These are phyloP conservation scores for Candida lessepsii DNA, from an alignment of 805 yeast species.

Conservation along the genomic window DNA sequence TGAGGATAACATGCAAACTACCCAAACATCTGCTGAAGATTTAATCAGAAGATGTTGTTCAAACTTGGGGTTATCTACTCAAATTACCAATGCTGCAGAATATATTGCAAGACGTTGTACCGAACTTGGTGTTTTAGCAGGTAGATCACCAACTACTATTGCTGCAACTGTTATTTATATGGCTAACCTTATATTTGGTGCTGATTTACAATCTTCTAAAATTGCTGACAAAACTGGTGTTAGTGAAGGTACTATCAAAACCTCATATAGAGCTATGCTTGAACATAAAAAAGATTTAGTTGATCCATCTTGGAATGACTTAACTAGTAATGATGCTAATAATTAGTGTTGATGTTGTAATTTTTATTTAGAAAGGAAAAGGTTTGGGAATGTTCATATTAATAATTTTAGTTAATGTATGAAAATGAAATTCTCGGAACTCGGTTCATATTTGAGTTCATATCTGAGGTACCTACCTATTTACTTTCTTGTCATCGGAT, in stretches of 20 bases:
- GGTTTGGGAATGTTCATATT: background rate
- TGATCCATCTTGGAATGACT: slow-evolving; percentile 66
- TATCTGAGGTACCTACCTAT: no score
- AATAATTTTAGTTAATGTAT: no score
- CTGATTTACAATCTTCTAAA: slow-evolving; percentile 69
- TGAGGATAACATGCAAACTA: slow-evolving; percentile 58
- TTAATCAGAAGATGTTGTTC: slow-evolving; percentile 95
- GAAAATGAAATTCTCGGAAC: no score
- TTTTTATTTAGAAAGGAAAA: background rate
- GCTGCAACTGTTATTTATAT: slow-evolving; percentile 97
- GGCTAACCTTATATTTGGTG: slow-evolving; percentile 86
- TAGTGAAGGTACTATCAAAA: slow-evolving; percentile 94
- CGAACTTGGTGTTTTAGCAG: slow-evolving; percentile 91
- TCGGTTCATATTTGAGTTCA: no score
- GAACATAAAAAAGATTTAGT: slow-evolving; percentile 65
- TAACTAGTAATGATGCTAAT: slow-evolving; percentile 7
- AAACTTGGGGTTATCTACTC: slow-evolving; percentile 81
- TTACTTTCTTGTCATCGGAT: no score
- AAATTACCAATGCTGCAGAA: slow-evolving; percentile 89
- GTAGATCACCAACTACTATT: slow-evolving; percentile 94
- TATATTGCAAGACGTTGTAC: slow-evolving; percentile 86
- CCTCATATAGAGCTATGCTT: slow-evolving; percentile 79
- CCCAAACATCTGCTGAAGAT: slow-evolving; percentile 91
- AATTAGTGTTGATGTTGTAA: background rate
- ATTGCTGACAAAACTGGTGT: slow-evolving; percentile 94